These are phyloP conservation scores for Entoloma clypeatum DNA, from an alignment of 1,284 basidiomycete genomes.

Conservation along the genomic window DNA sequence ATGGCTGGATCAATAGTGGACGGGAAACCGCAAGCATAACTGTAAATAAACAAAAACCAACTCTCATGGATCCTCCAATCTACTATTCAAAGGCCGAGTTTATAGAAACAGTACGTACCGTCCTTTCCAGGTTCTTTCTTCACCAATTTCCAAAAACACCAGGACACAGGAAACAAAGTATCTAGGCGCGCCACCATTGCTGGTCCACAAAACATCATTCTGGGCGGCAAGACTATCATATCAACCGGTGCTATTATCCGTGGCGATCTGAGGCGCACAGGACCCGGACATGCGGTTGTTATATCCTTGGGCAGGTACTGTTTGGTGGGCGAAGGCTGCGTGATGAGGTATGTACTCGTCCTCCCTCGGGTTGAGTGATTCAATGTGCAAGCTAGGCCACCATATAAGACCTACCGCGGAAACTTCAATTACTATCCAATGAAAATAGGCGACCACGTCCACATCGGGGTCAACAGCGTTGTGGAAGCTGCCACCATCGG, in stretches of 20 bases:
- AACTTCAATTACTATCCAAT: constrained; percentile 98
- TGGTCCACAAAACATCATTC: constrained; percentile 94
- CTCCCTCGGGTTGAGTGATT: not conserved
- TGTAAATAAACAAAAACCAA: not conserved
- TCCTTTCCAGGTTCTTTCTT: constrained; percentile 4
- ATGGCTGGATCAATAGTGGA: not conserved
- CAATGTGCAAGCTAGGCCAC: constrained; percentile 48
- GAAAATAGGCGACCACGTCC: constrained; percentile 94
- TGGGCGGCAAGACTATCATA: constrained; percentile 97
- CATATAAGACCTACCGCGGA: constrained; percentile 87
- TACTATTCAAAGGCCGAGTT: constrained; percentile 75
- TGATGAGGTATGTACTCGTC: constrained; percentile 65
- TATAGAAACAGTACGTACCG: constrained; percentile 67
- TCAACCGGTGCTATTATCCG: constrained; percentile 85
- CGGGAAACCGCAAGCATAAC: not conserved
- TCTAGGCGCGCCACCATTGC: constrained; percentile 90
- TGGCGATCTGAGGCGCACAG: constrained; percentile 82
- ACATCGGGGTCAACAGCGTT: constrained; percentile 83
- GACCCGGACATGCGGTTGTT: constrained; percentile 87
- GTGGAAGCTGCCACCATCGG: constrained; percentile 96
- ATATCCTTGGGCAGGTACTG: constrained; percentile 93
- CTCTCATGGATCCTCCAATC: constrained; percentile 60
- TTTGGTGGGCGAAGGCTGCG: constrained; percentile 82
- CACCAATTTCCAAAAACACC: constrained; percentile 5
- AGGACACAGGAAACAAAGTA: constrained; percentile 90